Evolutionary conservation across 2,329 filamentous ascomycete species (phyloP), one percentile per base, ranked within the genome.

Genomic region (Ambrosiella cleistominuta): DNA sequence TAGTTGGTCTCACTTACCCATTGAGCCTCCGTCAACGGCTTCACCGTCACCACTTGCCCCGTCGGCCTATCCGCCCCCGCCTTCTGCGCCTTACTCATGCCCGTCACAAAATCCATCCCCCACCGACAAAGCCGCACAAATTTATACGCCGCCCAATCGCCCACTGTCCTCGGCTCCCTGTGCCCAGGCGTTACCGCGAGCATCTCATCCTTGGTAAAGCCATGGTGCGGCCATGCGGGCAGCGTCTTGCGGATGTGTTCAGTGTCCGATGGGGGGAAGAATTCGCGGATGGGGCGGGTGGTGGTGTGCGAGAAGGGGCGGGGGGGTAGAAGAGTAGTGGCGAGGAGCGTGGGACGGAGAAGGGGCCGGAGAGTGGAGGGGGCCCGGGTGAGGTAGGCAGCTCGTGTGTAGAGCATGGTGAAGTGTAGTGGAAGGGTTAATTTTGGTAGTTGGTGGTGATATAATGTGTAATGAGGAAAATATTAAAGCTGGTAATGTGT

Each of bases 141-240:
- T 60, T 79, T 77, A 66, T 93, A 82, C 1, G 93, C 93, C 2
- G 85, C 71, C 72, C 80, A 82, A 68, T 98, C 93, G 3, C 88
- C 85, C 66, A 80, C 75, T 11, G 80, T 85, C 65, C 81, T 76
- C 1, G 86, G 81, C 63, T 83, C 69, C 27, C 91, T 84, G 67
- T 97, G 91, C 19, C 84, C 88, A 2, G 91, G 80, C 51, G 75
- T 74, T 54, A 97, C 79, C 17, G 70, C 70, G 27, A 78, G 74
- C 85, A 97, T 93, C 68, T 96, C 84, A 62, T 85, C 76, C 66
- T 85, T 77, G 36, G 85, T 86, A 69, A 87, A 95, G 61, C 82
- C 77, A 61, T 82, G 82, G 66, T 86, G 83, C 38, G 77, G 76
- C 83, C 85, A 89, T 62, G 83, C 78, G 5, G 83, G 74, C 13